phyloP scores from a whole-genome alignment of 2,329 filamentous ascomycete genomes.

The Pseudocercospora musae region DNA sequence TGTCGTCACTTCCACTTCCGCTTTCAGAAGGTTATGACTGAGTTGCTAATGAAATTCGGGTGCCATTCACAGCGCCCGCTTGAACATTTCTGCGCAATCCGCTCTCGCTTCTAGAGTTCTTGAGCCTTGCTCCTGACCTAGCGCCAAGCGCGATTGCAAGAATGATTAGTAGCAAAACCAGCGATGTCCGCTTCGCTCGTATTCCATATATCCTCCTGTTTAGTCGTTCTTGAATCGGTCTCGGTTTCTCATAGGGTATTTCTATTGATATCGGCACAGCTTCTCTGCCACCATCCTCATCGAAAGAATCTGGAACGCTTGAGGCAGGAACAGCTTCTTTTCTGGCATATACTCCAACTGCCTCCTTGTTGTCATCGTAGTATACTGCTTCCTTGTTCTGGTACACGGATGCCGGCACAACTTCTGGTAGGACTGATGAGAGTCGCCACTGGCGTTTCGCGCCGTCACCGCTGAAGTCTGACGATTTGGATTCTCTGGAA shows the following conservation, averaged over 20 bases:
- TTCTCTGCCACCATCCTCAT: conserved; percentile 30
- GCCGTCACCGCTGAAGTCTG: background rate
- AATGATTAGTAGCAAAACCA: conserved; percentile 25
- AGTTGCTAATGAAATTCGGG: conserved; percentile 44
- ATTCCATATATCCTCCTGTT: conserved; percentile 21
- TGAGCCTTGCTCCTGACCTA: conserved; percentile 37
- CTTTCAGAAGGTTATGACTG: conserved; percentile 37
- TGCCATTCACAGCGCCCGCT: conserved; percentile 45
- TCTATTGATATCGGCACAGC: conserved; percentile 18
- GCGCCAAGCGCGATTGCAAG: conserved; percentile 35
- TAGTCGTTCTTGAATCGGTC: background rate
- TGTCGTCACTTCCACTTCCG: conserved; percentile 34
- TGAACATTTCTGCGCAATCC: conserved; percentile 36
- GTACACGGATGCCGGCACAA: background rate
- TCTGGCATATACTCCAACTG: background rate
- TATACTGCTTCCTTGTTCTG: background rate
- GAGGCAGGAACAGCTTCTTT: background rate
- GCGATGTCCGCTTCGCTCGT: conserved; percentile 15
- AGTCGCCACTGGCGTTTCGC: background rate
- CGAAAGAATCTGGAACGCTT: background rate
- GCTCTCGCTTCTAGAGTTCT: background rate
- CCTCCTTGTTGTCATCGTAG: background rate
- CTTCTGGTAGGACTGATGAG: background rate
- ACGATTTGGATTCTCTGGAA: background rate
- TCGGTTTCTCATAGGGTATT: conserved; percentile 10